phyloP scores from a whole-genome alignment of 352 stramenopile species.

The Blastocystis sp. region DNA sequence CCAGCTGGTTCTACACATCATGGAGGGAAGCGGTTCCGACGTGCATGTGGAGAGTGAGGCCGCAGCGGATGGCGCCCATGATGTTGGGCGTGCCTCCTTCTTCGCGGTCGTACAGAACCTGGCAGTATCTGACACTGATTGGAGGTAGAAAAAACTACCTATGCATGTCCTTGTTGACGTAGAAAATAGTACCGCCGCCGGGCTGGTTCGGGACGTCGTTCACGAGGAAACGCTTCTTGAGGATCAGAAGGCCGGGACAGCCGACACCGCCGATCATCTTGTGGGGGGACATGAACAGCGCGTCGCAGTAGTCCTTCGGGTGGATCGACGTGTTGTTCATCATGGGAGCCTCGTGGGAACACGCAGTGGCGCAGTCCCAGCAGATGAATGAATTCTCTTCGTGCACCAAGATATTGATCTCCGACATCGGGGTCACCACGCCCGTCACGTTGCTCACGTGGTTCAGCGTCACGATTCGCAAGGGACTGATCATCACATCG shows the following conservation, averaged over 20 bases:
- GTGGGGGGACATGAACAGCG: slow-evolving; percentile 92
- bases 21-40: slow-evolving; percentile 73
- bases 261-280: slow-evolving; percentile 92
- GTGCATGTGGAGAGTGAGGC: slow-evolving; percentile 89
- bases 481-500: slow-evolving; percentile 71
- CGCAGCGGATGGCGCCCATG: slow-evolving; percentile 88
- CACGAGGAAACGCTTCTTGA: slow-evolving; percentile 87
- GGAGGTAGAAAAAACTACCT: slow-evolving; percentile 87
- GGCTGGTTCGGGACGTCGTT: slow-evolving; percentile 80
- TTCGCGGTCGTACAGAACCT: slow-evolving; percentile 83
- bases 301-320: slow-evolving; percentile 84
- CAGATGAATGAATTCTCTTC: slow-evolving; percentile 87
- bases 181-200: slow-evolving; percentile 83
- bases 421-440: slow-evolving; percentile 86
- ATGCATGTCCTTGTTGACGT: slow-evolving; percentile 82
- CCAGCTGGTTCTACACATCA: slow-evolving; percentile 76
- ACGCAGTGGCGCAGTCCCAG: slow-evolving; percentile 93
- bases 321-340: slow-evolving; percentile 88
- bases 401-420: slow-evolving; percentile 87
- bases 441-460: slow-evolving; percentile 94
- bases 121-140: slow-evolving; percentile 26
- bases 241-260: slow-evolving; percentile 89
- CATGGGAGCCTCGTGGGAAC: slow-evolving; percentile 88
- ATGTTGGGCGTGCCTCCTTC: slow-evolving; percentile 94
- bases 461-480: slow-evolving; percentile 81